Evolutionary conservation across 179 eudicot genomes (phyloP).

Genomic region (Amaranthus tricolor): DNA sequence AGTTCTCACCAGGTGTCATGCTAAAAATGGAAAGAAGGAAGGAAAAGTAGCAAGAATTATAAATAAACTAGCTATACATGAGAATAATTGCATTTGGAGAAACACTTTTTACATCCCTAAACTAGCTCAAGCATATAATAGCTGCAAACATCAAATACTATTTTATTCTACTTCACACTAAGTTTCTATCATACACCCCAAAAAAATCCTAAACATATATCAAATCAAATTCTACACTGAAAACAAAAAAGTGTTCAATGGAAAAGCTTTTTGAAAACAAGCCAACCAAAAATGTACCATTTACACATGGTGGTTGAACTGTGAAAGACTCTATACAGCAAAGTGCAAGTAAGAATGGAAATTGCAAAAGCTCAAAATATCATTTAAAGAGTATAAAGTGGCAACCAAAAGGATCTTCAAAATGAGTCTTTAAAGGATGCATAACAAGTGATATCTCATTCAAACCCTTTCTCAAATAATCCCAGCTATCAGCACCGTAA

Average conservation of each 20-base stretch:
- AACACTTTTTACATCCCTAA: too few relatives aligned
- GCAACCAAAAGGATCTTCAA: background rate
- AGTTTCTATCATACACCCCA: too few relatives aligned
- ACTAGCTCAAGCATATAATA: too few relatives aligned
- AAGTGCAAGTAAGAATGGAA: background rate
- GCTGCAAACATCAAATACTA: too few relatives aligned
- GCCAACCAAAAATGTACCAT: background rate
- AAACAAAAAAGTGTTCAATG: too few relatives aligned
- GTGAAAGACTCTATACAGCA: background rate
- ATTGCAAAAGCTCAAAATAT: background rate
- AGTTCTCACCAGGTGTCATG: too few relatives aligned
- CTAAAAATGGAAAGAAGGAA: too few relatives aligned
- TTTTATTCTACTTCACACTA: too few relatives aligned
- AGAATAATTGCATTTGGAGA: too few relatives aligned
- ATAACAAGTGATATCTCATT: background rate
- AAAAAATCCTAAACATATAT: too few relatives aligned
- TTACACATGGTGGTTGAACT: background rate
- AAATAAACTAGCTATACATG: too few relatives aligned
- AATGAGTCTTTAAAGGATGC: background rate
- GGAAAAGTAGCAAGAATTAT: too few relatives aligned
- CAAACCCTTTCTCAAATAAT: constrained; percentile 4
- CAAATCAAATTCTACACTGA: background rate
- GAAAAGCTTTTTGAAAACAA: background rate
- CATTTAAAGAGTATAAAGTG: background rate
- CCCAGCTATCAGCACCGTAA: background rate